These are phyloP conservation scores for Lepidium sativum DNA, from an alignment of 345 rosid genomes.

Conservation along the genomic window DNA sequence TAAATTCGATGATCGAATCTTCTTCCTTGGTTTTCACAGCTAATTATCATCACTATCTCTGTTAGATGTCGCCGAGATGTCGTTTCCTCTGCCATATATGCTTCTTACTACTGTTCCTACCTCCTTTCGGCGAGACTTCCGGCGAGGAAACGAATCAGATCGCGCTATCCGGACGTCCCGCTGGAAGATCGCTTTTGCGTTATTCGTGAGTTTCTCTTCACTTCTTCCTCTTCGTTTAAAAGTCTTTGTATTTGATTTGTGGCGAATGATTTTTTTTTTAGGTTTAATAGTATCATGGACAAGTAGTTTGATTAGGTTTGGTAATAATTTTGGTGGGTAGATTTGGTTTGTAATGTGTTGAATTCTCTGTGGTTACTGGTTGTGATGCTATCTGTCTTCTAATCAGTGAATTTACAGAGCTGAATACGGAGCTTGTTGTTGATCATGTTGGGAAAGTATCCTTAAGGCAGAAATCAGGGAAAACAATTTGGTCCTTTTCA, in stretches of 20 bases:
- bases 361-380: background rate
- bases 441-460: constrained; percentile 52
- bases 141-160: background rate
- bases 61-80: constrained; percentile 7
- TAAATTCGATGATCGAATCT: background rate
- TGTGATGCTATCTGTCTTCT: background rate
- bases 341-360: background rate
- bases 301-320: background rate
- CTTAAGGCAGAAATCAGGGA: constrained; percentile 35
- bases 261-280: background rate
- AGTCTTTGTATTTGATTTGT: background rate
- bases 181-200: constrained; percentile 27
- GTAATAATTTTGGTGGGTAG: background rate
- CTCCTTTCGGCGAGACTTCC: background rate
- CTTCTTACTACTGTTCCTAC: constrained; percentile 2
- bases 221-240: background rate
- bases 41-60: no score
- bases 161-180: background rate
- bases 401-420: constrained; percentile 33
- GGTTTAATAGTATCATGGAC: background rate
- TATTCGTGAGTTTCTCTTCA: constrained; percentile 15
- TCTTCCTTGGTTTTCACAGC: background rate
- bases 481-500: constrained; percentile 58
- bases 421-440: constrained; percentile 50
- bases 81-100: constrained; percentile 13